Base-by-base conservation (phyloP, 1,284 basidiomycete species). In the Cryptococcus sp. region DNA sequence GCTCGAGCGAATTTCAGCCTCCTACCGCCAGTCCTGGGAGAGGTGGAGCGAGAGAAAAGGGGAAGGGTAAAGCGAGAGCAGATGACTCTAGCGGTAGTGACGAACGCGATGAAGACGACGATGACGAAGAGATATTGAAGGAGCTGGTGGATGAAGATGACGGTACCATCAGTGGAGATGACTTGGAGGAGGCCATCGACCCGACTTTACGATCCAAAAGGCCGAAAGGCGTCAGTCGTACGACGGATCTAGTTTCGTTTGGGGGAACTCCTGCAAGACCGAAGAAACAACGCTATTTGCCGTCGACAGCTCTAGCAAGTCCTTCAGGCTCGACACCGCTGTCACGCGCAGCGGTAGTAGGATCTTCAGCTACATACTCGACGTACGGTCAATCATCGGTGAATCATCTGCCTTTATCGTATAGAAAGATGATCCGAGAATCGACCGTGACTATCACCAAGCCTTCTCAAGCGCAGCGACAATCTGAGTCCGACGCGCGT, bases 1-100 rank as follows among this genome's bases (percentile, higher is more conserved):
- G 55, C 23, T 63, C 64, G 19, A 65, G 59, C 47, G 67, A 66
- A 34, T 67, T 69, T 37, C 34, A 49, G n/a, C 61, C 64, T 11
- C 54, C 49, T 40, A 58, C 22, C 11, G 11, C 25, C 11, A 46
- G 57, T 56, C 54, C 54, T 8, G 38, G 41, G 15, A 59, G 57
- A 38, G 39, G 20, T 3, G 29, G 29, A 7, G 29, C 29, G 8
- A 45, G 37, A 26, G 44, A 29, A 13, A 58, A 57, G 34, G 55
- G 52, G 26, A 57, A 64, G 46, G 49, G 56, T 38, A 41, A 46
- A n/a, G 52, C 26, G 10, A 50, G 22, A 11, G 61, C 22, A 48
- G n/a, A 22, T 20, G 34, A 55, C 41, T 45, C 4, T 20, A n/a
- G 20, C 19, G 3, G 43, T 41, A 38, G 58, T 26, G 54, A 52